Evolutionary conservation across 2,329 filamentous ascomycete genomes (phyloP), one percentile per base, ranked within the genome.

Genomic region (Apiospora rasikravindrae): DNA sequence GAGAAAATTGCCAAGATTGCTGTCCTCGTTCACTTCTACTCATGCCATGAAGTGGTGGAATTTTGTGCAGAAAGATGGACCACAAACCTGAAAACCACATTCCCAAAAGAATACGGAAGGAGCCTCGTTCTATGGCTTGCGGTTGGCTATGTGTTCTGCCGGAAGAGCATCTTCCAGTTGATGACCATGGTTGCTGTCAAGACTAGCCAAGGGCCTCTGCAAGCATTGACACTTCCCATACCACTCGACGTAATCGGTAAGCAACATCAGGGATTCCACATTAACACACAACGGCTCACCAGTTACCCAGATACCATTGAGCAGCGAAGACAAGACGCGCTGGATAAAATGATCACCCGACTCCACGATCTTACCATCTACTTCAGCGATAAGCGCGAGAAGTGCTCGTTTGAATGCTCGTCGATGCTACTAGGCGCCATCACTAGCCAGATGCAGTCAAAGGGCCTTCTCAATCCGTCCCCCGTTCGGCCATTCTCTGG

Each of bases 131-230:
- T 64, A 4, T 40, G 29, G 57, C 29, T 64, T n/a, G 19, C 10
- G 8, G 8, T 64, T 13, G 4, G 19, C 19, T 2, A 6, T 1
- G 10, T 64, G 0, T 40, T 40, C 22, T 13, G 29, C 11, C 8
- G 3, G 1, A 10, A 11, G n/a, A 4, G 8, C 6, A 2, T 40
- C 1, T 40, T n/a, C 22, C 10, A 7, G 3, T 0, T 2, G 1
- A 5, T 40, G 29, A 24, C 29, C 19, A n/a, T 1, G 4, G 3
- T 6, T 13, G 57, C 33, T n/a, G 40, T 64, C 0, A 40, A 3
- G 57, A 1, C 10, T 8, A 40, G 29, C 29, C 37, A 4, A 10
- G 29, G 26, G 7, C 16, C 53, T 10, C 2, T 61, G 13, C 53
- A n/a, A 2, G n/a, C 53, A 5, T 4, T 37, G 29, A 11, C n/a